A percentile compares a stretch with the other conserved stretches of the same genome.
phyloP scores from a whole-genome alignment of 2,329 filamentous ascomycete species.

The Hymenoscyphus fraxineus region DNA sequence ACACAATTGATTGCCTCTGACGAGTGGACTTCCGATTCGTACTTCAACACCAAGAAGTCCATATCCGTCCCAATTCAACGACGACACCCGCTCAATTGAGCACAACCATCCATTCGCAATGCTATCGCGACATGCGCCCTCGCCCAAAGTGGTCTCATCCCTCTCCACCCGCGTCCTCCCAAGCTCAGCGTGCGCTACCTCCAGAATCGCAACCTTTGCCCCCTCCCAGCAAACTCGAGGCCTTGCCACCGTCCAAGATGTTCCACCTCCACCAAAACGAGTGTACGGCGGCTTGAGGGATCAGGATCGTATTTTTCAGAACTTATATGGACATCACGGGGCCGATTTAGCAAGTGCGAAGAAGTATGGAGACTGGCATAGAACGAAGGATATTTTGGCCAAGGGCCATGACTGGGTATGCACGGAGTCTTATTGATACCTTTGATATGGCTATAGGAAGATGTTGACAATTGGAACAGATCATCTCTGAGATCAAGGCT shows the following conservation, averaged over 20 bases:
- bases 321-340: constrained; percentile 90
- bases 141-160: constrained; percentile 31
- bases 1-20: neutral
- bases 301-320: constrained; percentile 98
- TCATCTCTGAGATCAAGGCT: constrained; percentile 95
- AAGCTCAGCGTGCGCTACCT: constrained; percentile 26
- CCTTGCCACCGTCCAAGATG: constrained; percentile 79
- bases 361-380: constrained; percentile 99
- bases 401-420: constrained; percentile 93
- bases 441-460: neutral
- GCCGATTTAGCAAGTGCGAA: constrained; percentile 88
- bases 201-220: constrained; percentile 36
- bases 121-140: constrained; percentile 37
- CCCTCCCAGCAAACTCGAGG: constrained; percentile 57
- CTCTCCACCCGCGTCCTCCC: constrained; percentile 32
- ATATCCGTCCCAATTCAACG: constrained; percentile 9
- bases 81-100: constrained; percentile 33
- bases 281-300: constrained; percentile 85
- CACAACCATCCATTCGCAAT: constrained; percentile 33
- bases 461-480: constrained; percentile 45
- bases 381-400: constrained; percentile 95
- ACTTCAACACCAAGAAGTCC: constrained; percentile 19
- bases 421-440: constrained; percentile 7
- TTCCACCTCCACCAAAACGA: constrained; percentile 60
- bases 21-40: neutral